Evolutionary conservation across 129 eudicot species (phyloP).

Genomic region (Helichrysum umbraculigerum): DNA sequence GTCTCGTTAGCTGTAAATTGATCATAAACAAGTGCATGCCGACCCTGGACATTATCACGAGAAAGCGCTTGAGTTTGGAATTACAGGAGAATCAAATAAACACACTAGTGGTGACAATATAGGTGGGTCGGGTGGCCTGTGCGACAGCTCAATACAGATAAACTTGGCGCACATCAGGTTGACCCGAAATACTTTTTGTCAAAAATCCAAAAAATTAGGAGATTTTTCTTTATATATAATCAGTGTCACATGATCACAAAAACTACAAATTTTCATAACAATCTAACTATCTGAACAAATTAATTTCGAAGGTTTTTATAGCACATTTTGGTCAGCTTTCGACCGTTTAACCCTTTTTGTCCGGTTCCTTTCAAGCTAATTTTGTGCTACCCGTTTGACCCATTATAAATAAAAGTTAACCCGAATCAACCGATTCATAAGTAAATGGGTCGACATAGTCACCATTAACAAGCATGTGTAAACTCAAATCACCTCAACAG

Average conservation of each 20-base stretch:
- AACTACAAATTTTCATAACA: background rate
- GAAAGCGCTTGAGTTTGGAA: slow-evolving; percentile 21
- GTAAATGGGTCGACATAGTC: background rate
- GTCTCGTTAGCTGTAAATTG: slow-evolving; percentile 61
- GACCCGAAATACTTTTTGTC: background rate
- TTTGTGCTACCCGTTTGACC: background rate
- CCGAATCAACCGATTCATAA: background rate
- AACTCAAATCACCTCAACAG: slow-evolving; percentile 49
- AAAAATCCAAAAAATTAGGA: background rate
- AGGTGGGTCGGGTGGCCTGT: background rate
- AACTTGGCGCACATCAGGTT: background rate
- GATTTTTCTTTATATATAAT: background rate
- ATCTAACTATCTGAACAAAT: background rate
- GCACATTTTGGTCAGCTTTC: background rate
- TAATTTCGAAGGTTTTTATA: background rate
- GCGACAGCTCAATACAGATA: background rate
- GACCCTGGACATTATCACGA: slow-evolving; percentile 51
- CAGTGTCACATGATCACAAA: background rate
- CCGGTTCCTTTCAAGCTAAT: background rate
- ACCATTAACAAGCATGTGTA: background rate
- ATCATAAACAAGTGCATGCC: slow-evolving; percentile 82
- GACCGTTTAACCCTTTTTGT: background rate
- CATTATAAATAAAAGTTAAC: background rate
- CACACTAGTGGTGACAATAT: background rate
- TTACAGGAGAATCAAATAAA: background rate